Evolutionary conservation across 202 grass and related monocot species (phyloP), one percentile per base, ranked within the genome.

Genomic region (Zoysia matrella): DNA sequence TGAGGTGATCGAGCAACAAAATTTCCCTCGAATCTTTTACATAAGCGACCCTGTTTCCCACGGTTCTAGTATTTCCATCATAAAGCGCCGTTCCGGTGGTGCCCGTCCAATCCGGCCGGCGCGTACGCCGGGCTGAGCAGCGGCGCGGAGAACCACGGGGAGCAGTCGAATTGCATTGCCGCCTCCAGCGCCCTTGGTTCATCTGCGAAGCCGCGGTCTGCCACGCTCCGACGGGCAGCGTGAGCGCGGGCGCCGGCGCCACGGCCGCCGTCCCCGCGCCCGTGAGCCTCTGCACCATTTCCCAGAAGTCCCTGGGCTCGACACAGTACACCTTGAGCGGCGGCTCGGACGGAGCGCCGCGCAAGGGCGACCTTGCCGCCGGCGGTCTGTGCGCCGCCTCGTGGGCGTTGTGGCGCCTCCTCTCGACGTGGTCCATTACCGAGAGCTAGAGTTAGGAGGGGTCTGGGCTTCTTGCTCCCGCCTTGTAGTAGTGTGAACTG

Each of bases 261-360:
- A 36, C 30, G 30, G 66, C 7, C 47, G 74, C 54, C 54, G 87
- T 1, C 72, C 62, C 52, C 8, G 87, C 66, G 11, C 94, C 94
- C 5, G 94, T 94, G 64, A 97, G 89, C 71, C 81, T 76, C 91
- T 97, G 94, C 84, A 97, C 94, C 52, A 97, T 87, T 55, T 91
- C 84, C 40, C 91, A 85, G 87, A 97, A 97, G 51, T 84, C 87
- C 56, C 89, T 81, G 13, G 91, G 94, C 51, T 90, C 91, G 15
- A 97, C 94, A 22, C 73, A 85, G 90, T 95, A 95, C 64, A 95
- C 90, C 76, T 86, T 89, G n/a, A 87, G 92, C 56, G 58, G 73
- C 48, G 72, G 15, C 8, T 8, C 79, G 5, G 7, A 12, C 41
- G 40, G 43, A 30, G 48, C 75, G 9, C 10, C 72, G 67, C 92